Conservation (phyloP, 495 filamentous ascomycete species). For the Podospora pseudocomata region DNA sequence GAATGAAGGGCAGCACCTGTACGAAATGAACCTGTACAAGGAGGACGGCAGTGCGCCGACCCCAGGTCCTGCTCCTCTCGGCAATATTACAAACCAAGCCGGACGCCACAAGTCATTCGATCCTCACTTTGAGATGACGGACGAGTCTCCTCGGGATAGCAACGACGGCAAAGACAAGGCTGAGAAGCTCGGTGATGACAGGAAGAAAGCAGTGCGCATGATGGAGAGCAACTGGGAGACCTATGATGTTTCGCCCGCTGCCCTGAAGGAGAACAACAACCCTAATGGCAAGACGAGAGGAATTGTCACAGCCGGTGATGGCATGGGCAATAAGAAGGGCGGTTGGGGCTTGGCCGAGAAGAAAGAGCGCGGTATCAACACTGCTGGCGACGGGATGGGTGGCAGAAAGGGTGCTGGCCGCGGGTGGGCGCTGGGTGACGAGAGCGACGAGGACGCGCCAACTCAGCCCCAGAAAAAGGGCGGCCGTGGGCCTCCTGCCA, state of each 20-base stretch:
- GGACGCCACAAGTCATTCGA: constrained; percentile 71
- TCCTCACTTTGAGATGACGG: constrained; percentile 64
- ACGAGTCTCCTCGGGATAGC: constrained; percentile 50
- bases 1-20: constrained; percentile 66
- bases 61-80: constrained; percentile 41
- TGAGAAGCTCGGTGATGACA: constrained; percentile 43
- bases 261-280: constrained; percentile 46
- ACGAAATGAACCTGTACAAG: constrained; percentile 67
- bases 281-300: constrained; percentile 30
- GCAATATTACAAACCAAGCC: constrained; percentile 61
- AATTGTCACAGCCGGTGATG: constrained; percentile 58
- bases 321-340: constrained; percentile 69
- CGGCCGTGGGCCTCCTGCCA: constrained; percentile 23
- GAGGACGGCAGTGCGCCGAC: constrained; percentile 45
- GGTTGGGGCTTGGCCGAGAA: constrained; percentile 22
- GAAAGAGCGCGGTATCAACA: constrained; percentile 49
- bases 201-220: constrained; percentile 59
- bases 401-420: constrained; percentile 59
- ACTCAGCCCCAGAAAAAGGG: constrained; percentile 37
- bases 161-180: constrained; percentile 24
- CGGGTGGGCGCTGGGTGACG: constrained; percentile 59
- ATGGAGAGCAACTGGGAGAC: constrained; percentile 64
- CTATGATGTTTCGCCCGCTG: constrained; percentile 58
- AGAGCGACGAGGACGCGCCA: constrained; percentile 40
- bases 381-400: constrained; percentile 71